Evolutionary conservation across 306 rosid species (phyloP).

Genomic region (Fragaria iinumae): DNA sequence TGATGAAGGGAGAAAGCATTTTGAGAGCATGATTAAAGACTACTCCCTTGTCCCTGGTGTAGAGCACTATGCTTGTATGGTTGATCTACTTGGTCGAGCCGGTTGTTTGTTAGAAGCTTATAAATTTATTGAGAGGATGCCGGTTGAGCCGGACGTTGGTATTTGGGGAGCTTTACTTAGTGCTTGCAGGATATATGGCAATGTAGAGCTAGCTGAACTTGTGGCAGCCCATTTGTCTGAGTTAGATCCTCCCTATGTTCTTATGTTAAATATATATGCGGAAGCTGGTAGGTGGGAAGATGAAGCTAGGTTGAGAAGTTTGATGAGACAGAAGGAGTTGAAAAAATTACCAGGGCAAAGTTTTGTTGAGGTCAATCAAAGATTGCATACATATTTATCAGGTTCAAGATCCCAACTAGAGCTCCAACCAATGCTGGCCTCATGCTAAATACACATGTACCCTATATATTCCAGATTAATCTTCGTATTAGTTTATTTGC

Average conservation of each 20-base stretch:
- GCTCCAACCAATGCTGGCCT: slow-evolving; percentile 1
- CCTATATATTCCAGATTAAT: background rate
- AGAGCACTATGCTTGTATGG: slow-evolving; percentile 74
- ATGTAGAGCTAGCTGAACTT: slow-evolving; percentile 42
- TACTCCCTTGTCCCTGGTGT: slow-evolving; percentile 42
- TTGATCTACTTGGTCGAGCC: slow-evolving; percentile 76
- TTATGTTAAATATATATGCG: slow-evolving; percentile 11
- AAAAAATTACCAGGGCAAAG: slow-evolving; percentile 8
- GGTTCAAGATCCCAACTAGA: background rate
- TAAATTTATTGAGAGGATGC: slow-evolving; percentile 50
- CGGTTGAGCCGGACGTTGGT: slow-evolving; percentile 50
- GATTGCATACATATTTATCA: background rate
- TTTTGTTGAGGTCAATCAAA: slow-evolving; percentile 7
- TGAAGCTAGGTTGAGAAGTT: slow-evolving; percentile 1
- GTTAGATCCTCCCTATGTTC: background rate
- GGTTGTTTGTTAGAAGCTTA: slow-evolving; percentile 55
- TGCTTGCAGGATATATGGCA: slow-evolving; percentile 60
- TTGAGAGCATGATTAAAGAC: slow-evolving; percentile 45
- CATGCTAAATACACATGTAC: background rate
- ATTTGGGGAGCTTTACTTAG: slow-evolving; percentile 68
- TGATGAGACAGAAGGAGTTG: background rate
- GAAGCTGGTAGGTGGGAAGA: slow-evolving; percentile 19
- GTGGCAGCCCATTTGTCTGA: background rate
- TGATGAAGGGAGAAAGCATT: slow-evolving; percentile 48
- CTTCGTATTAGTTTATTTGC: background rate